These are phyloP conservation scores for Gentiana dahurica DNA, from an alignment of 257 asterid genomes.

Conservation along the genomic window DNA sequence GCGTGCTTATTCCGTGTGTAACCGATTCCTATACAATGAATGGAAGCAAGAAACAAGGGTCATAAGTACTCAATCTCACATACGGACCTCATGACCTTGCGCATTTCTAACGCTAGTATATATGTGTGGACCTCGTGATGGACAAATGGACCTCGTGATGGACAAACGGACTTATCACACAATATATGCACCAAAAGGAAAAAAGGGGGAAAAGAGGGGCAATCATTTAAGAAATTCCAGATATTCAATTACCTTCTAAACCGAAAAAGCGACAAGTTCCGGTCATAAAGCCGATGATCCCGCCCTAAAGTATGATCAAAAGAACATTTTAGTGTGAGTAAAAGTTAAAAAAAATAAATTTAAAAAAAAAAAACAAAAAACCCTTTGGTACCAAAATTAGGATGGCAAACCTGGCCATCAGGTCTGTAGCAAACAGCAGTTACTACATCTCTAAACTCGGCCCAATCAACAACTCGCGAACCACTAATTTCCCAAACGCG, in stretches of 20 bases:
- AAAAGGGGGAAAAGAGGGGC: background rate
- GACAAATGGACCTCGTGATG: background rate
- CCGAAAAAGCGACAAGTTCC: constrained; percentile 72
- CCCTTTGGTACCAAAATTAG: background rate
- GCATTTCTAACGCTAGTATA: background rate
- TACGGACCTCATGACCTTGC: too few species aligned
- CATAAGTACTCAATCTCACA: too few species aligned
- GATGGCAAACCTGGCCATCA: constrained; percentile 57
- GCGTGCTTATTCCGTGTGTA: too few species aligned
- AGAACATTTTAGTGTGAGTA: constrained; percentile 1
- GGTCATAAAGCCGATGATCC: constrained; percentile 74
- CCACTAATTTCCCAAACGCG: constrained; percentile 75
- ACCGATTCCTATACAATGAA: too few species aligned
- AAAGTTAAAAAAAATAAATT: constrained; percentile 6
- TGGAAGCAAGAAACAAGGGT: too few species aligned
- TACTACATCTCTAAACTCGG: constrained; percentile 60
- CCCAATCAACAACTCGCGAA: constrained; percentile 75
- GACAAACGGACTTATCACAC: background rate
- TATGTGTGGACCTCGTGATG: background rate
- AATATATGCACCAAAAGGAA: background rate
- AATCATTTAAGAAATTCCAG: background rate
- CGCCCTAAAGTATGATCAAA: constrained; percentile 44
- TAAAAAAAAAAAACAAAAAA: background rate
- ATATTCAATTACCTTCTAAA: constrained; percentile 36
- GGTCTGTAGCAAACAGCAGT: constrained; percentile 71